Percentiles rank a stretch among this genome's conserved stretches.
Conservation (phyloP, 495 filamentous ascomycete species). For the Xylaria grammica region DNA sequence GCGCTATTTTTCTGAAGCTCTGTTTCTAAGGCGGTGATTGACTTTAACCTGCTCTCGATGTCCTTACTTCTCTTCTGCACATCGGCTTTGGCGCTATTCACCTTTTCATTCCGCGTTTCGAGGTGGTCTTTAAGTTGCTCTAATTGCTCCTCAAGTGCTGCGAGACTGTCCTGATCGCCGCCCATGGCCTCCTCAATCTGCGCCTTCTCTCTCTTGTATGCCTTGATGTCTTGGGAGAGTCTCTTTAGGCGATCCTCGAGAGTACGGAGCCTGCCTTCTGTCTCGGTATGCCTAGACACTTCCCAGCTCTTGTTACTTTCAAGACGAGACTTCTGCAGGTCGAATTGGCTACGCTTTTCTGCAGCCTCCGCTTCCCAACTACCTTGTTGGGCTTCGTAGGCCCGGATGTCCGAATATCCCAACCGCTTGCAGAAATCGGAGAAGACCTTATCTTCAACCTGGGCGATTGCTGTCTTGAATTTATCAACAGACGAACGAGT, state of each 20-base stretch:
- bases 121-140: slow-evolving; percentile 69
- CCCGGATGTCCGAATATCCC: slow-evolving; percentile 86
- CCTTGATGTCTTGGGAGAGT: slow-evolving; percentile 67
- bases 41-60: slow-evolving; percentile 78
- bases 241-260: slow-evolving; percentile 69
- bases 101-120: slow-evolving; percentile 71
- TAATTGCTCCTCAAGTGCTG: slow-evolving; percentile 72
- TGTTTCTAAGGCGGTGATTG: slow-evolving; percentile 76
- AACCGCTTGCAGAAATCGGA: slow-evolving; percentile 83
- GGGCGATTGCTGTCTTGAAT: slow-evolving; percentile 76
- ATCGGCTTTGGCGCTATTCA: slow-evolving; percentile 80
- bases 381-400: slow-evolving; percentile 92
- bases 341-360: slow-evolving; percentile 85
- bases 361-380: slow-evolving; percentile 85
- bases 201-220: slow-evolving; percentile 75
- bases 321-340: slow-evolving; percentile 79
- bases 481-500: slow-evolving; percentile 68
- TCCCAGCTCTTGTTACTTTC: slow-evolving; percentile 82
- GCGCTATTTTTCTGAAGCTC: slow-evolving; percentile 83
- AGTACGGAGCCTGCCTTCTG: slow-evolving; percentile 68
- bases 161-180: slow-evolving; percentile 74
- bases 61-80: slow-evolving; percentile 82
- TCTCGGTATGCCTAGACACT: slow-evolving; percentile 68
- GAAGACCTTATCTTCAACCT: slow-evolving; percentile 90
- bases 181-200: slow-evolving; percentile 74